Conservation (phyloP, 768 basidiomycete species). For the Sistotremastrum suecicum region DNA sequence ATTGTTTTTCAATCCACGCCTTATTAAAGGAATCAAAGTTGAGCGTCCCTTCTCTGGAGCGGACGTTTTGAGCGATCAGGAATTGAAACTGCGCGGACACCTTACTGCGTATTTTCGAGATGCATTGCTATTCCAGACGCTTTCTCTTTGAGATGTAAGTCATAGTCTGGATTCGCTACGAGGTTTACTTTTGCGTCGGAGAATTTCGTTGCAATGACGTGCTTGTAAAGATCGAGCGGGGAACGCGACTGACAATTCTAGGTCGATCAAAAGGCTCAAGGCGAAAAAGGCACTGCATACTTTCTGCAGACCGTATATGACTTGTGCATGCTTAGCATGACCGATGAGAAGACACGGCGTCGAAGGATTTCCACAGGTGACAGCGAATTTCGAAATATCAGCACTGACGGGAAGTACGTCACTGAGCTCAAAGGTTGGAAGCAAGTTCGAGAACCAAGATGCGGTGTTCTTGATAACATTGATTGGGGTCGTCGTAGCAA, state of each 20-base stretch:
- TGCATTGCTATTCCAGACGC: conserved; percentile 50
- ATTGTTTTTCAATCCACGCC: too few species aligned
- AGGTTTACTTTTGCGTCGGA: conserved; percentile 46
- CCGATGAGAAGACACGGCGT: conserved; percentile 72
- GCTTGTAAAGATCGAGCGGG: conserved; percentile 71
- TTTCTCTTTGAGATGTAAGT: conserved; percentile 45
- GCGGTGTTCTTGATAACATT: too few species aligned
- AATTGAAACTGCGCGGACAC: neutral
- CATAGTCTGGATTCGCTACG: conserved; percentile 65
- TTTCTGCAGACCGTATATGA: conserved; percentile 65
- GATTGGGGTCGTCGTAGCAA: too few species aligned
- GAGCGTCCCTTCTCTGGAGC: too few species aligned
- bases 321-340: conserved; percentile 65
- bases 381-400: conserved; percentile 61
- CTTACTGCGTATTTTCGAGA: conserved; percentile 25
- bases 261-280: neutral
- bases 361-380: conserved; percentile 75
- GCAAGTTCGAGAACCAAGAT: conserved; percentile 39
- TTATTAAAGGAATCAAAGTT: too few species aligned
- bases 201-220: conserved; percentile 60
- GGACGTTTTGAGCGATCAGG: too few species aligned
- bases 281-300: conserved; percentile 27
- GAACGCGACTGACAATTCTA: conserved; percentile 50
- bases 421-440: conserved; percentile 63
- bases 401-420: conserved; percentile 82